These are phyloP conservation scores for Ophiostoma himal-ulmi DNA, from an alignment of 2,329 filamentous ascomycete species.

Conservation along the genomic window DNA sequence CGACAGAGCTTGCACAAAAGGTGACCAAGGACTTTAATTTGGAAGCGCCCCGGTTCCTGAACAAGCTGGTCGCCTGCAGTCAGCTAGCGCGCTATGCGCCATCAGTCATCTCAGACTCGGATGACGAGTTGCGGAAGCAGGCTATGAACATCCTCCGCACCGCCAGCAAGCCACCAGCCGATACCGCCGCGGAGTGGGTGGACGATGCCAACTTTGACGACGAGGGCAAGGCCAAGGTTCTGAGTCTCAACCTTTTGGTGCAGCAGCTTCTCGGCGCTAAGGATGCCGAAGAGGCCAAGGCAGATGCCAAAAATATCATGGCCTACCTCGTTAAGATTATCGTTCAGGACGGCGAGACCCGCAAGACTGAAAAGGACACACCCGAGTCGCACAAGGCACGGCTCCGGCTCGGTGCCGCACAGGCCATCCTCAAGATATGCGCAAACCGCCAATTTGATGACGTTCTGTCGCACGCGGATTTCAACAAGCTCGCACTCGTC, in stretches of 20 bases:
- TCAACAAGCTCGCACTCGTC: conserved; percentile 74
- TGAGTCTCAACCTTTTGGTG: conserved; percentile 77
- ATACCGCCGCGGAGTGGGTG: conserved; percentile 54
- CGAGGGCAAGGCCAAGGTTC: conserved; percentile 75
- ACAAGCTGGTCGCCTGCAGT: conserved; percentile 63
- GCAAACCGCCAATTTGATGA: conserved; percentile 70
- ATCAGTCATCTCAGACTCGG: conserved; percentile 64
- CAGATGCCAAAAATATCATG: conserved; percentile 52
- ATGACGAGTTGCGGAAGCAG: conserved; percentile 73
- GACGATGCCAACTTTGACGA: conserved; percentile 64
- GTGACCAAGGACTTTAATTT: conserved; percentile 70
- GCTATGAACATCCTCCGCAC: conserved; percentile 68
- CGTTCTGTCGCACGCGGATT: conserved; percentile 64
- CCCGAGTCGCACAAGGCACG: conserved; percentile 71
- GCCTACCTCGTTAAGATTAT: conserved; percentile 74
- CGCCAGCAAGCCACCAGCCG: conserved; percentile 39
- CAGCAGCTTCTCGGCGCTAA: conserved; percentile 68
- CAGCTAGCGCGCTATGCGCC: conserved; percentile 72
- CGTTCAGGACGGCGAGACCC: conserved; percentile 54
- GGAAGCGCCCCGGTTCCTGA: conserved; percentile 67
- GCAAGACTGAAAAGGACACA: conserved; percentile 56
- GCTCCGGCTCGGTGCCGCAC: conserved; percentile 75
- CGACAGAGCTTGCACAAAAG: conserved; percentile 73
- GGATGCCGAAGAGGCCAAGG: conserved; percentile 48
- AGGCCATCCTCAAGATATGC: conserved; percentile 77